Conservation (phyloP, 2,329 filamentous ascomycete genomes). For the Sphaerulina populicola region DNA sequence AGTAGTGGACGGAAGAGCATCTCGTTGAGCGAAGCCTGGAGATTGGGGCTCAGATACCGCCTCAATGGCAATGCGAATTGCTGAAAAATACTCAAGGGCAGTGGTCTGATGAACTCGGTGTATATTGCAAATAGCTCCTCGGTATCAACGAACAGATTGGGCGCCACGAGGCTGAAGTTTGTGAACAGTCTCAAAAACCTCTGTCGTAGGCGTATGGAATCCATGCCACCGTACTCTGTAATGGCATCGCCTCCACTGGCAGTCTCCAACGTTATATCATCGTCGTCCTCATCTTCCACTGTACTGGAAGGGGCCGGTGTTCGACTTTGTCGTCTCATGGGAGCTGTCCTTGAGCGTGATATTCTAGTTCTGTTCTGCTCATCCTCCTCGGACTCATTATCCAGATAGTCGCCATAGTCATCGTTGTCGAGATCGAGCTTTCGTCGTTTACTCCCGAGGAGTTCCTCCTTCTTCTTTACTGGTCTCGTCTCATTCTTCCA, state of each 20-base stretch:
- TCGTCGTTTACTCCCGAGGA: conserved; percentile 50
- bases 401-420: conserved; percentile 33
- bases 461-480: conserved; percentile 39
- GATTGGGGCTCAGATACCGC: conserved; percentile 29
- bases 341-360: conserved; percentile 14
- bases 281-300: conserved; percentile 5
- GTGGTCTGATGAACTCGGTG: conserved; percentile 49
- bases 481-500: conserved; percentile 58
- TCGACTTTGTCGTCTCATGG: conserved; percentile 6
- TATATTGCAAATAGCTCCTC: conserved; percentile 53
- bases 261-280: conserved; percentile 3
- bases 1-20: conserved; percentile 46
- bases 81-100: conserved; percentile 52
- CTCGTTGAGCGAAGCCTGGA: conserved; percentile 47
- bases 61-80: conserved; percentile 46
- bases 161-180: conserved; percentile 27
- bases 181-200: conserved; percentile 52
- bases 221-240: conserved; percentile 34
- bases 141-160: conserved; percentile 41
- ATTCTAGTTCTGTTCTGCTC: conserved; percentile 9
- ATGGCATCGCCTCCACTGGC: conserved; percentile 3
- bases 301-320: conserved; percentile 1
- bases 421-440: conserved; percentile 47
- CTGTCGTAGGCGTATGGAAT: conserved; percentile 55
- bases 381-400: conserved; percentile 26